Percentiles rank a stretch among this genome's conserved stretches.
phyloP scores from a whole-genome alignment of 169 alveolate genomes.

The Miamiensis avidus region DNA sequence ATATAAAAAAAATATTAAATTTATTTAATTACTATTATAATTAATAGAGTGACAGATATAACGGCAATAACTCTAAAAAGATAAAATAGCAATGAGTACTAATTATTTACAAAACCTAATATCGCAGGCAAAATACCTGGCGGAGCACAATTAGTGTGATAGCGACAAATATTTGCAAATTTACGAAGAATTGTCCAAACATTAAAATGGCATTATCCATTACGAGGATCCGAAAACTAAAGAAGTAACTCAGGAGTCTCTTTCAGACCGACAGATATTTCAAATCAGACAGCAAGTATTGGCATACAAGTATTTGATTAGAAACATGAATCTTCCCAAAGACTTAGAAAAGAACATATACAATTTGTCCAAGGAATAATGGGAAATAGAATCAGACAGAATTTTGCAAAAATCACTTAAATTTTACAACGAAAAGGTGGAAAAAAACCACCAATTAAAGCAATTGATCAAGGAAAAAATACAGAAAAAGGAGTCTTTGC shows the following conservation, averaged over 20 bases:
- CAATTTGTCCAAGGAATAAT: conserved; percentile 26
- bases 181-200: background rate
- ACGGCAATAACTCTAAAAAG: background rate
- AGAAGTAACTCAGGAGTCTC: background rate
- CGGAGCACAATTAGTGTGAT: conserved; percentile 14
- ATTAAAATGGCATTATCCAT: background rate
- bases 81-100: background rate
- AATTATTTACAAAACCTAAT: background rate
- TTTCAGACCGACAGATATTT: conserved; percentile 34
- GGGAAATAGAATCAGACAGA: conserved; percentile 40
- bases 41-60: background rate
- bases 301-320: conserved; percentile 38
- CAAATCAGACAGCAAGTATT: conserved; percentile 29
- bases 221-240: background rate
- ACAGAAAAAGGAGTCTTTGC: background rate
- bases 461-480: conserved; percentile 24
- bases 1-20: too few species aligned
- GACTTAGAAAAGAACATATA: conserved; percentile 37
- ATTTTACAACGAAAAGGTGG: conserved; percentile 41
- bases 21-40: too few species aligned
- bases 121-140: conserved; percentile 13
- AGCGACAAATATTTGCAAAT: conserved; percentile 18
- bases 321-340: conserved; percentile 15
- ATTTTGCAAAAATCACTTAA: conserved; percentile 30
- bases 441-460: conserved; percentile 47